Evolutionary conservation across 176 grass and related monocot genomes (phyloP).

Genomic region (Zea luxurians): DNA sequence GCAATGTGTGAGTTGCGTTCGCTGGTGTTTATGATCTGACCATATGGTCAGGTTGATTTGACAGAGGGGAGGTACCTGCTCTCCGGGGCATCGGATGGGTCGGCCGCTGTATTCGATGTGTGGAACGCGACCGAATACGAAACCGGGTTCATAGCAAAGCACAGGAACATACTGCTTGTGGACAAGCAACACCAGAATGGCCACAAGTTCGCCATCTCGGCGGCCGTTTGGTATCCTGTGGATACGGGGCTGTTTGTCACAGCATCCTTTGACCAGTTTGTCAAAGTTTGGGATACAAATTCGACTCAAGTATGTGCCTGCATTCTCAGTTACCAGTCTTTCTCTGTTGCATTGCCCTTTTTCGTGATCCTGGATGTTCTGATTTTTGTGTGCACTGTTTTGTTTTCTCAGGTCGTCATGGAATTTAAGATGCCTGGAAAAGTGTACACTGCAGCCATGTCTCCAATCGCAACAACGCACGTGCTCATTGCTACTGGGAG

Average conservation of each 20-base stretch:
- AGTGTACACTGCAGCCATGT: constrained; percentile 73
- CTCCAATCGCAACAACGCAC: constrained; percentile 70
- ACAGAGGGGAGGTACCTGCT: constrained; percentile 88
- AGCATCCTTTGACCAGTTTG: constrained; percentile 76
- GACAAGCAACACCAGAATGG: constrained; percentile 69
- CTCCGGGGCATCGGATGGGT: constrained; percentile 80
- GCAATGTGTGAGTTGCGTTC: background rate
- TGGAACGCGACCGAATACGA: constrained; percentile 54
- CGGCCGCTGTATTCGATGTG: constrained; percentile 67
- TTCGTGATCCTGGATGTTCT: constrained; percentile 19
- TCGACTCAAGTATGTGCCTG: constrained; percentile 59
- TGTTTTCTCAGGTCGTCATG: constrained; percentile 67
- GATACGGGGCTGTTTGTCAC: constrained; percentile 88
- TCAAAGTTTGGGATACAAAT: constrained; percentile 99
- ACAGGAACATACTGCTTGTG: constrained; percentile 63
- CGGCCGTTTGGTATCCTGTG: constrained; percentile 81
- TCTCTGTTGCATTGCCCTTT: background rate
- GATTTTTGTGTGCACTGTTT: constrained; percentile 1
- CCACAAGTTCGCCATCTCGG: constrained; percentile 74
- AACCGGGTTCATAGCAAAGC: constrained; percentile 67
- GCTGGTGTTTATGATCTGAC: constrained; percentile 49
- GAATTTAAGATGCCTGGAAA: constrained; percentile 99
- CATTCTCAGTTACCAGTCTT: background rate
- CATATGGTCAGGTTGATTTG: constrained; percentile 76
- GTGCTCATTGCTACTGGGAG: constrained; percentile 85